Percentiles rank a stretch among this genome's conserved stretches.
These are phyloP conservation scores for Fusarium sp. DNA, from an alignment of 2,329 filamentous ascomycete genomes.

Conservation along the genomic window DNA sequence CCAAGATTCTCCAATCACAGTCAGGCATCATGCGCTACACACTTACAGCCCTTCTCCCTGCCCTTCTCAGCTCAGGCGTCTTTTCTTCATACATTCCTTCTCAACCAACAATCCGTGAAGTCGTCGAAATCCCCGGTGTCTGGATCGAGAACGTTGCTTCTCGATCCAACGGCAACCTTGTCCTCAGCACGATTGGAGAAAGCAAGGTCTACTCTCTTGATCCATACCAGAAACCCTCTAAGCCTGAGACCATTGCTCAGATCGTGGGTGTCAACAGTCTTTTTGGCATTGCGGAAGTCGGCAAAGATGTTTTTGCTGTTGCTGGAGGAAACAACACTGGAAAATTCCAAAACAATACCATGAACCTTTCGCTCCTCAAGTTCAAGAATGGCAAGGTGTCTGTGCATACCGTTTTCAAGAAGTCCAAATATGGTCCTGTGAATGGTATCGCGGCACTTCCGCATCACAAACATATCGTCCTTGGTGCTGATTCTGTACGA, in stretches of 20 bases:
- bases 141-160: slow-evolving; percentile 6
- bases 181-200: slow-evolving; percentile 4
- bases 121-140: not conserved
- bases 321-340: not conserved
- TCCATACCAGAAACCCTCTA: accelerated
- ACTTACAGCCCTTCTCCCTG: not conserved
- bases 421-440: not conserved
- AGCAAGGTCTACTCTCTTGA: not conserved
- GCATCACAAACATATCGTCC: not conserved
- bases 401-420: not conserved
- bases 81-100: not conserved
- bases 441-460: slow-evolving; percentile 5
- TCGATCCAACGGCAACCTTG: slow-evolving; percentile 9
- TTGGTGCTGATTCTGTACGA: slow-evolving; percentile 5
- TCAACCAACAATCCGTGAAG: not conserved
- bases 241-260: not conserved
- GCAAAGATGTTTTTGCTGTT: not conserved
- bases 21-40: not conserved
- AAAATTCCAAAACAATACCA: not conserved
- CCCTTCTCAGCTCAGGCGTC: not conserved
- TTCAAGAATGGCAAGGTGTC: not conserved
- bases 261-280: slow-evolving; percentile 1
- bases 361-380: not conserved
- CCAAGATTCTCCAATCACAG: too few species aligned
- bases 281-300: not conserved